Conservation (phyloP, 306 rosid genomes). For the Acacia crassicarpa region DNA sequence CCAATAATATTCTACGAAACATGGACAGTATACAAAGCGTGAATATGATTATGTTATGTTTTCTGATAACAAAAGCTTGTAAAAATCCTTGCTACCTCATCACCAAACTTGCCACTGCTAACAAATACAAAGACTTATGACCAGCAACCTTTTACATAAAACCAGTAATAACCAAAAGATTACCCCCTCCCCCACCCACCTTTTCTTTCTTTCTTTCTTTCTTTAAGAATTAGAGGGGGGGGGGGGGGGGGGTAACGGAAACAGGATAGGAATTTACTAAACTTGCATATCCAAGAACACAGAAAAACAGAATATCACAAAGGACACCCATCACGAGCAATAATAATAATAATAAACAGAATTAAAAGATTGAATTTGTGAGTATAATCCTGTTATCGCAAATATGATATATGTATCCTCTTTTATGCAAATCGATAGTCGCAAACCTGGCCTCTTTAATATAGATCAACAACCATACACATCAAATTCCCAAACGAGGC, state of each 20-base stretch:
- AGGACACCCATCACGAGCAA: neutral
- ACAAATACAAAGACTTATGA: neutral
- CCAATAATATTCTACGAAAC: neutral
- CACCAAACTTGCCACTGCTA: neutral
- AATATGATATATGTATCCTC: neutral
- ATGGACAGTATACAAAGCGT: neutral
- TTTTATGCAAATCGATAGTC: neutral
- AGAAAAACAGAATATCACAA: neutral
- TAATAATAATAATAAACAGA: neutral
- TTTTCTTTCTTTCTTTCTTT: neutral
- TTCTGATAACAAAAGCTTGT: neutral
- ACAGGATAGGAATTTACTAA: neutral
- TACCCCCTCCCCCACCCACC: neutral
- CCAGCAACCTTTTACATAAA: neutral
- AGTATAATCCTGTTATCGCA: neutral
- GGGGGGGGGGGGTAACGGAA: neutral
- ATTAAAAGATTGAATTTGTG: neutral
- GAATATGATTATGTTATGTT: neutral
- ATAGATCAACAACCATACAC: neutral
- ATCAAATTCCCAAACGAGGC: neutral
- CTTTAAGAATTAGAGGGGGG: too few species aligned
- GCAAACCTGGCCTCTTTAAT: neutral
- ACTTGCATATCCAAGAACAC: conserved; percentile 9
- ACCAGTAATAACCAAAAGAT: neutral
- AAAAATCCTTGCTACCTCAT: neutral